Base-by-base conservation (phyloP, 208 protist species). In the Acanthamoeba culbertsoni region DNA sequence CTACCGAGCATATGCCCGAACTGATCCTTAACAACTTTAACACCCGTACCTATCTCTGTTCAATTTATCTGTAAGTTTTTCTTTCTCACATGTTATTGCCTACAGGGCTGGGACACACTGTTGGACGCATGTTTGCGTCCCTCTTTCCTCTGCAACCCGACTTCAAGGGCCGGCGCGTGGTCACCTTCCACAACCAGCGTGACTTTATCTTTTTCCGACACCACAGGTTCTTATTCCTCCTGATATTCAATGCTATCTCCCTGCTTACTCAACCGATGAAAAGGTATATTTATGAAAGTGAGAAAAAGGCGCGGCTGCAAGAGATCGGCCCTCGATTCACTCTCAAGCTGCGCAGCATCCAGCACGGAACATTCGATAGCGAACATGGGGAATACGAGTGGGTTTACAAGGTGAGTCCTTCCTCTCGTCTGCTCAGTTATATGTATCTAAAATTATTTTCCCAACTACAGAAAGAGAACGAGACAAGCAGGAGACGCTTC, bases 161-260 rank as follows among this genome's bases (percentile, higher is more conserved):
- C 35, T 99, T 98, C 88, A 53, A 86, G n/a, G 98, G 97, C 37
- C 93, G 98, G 31, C 89, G 96, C 33, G 98, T 98, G 7, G 95
- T 97, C 31, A 99, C 98, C 35, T 97, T 98, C 45, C 97, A 98
- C 88, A 98, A 98, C 73, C 97, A 98, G 93, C 93, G 98, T 82
- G 98, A 99, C 95, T 99, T 98, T 68, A 97, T 99, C 45, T 99
- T 99, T 91, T 98, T 98, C 95, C 89, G 98, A 28, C 97, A 98
- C 43, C 98, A 99, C 94, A 68, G 97, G 91, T 96, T 33, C 75
- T 8, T 31, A 10, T 33, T 16, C 35, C 75, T 26, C 23, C 68
- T n/a, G 5, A 10, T 16, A 33, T 26, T n/a, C 40, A 33, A 14
- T 79, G 28, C 68, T 79, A 18, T 7, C 46, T 77, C 14, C 59